phyloP scores from a whole-genome alignment of 257 asterid genomes.

The Solanum raphanifolium region DNA sequence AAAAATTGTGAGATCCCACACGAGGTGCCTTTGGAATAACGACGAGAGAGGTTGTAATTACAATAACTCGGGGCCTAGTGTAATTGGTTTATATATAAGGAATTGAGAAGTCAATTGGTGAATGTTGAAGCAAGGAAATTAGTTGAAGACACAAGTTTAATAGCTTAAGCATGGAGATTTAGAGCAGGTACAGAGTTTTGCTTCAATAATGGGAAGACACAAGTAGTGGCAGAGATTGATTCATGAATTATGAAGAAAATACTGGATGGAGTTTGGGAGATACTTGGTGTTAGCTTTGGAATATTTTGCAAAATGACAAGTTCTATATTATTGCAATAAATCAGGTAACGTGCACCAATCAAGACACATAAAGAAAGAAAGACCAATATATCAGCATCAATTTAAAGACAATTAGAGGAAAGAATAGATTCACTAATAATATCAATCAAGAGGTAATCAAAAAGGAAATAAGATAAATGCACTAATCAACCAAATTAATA shows the following conservation, averaged over 20 bases:
- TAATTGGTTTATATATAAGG: background rate
- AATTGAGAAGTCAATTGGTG: background rate
- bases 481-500: too few relatives aligned
- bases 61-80: background rate
- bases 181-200: too few relatives aligned
- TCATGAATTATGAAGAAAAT: background rate
- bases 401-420: too few relatives aligned
- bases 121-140: background rate
- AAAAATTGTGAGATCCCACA: background rate
- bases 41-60: background rate
- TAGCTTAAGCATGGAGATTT: background rate
- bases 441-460: too few relatives aligned
- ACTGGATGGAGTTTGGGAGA: background rate
- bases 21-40: background rate
- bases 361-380: too few relatives aligned
- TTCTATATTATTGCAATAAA: too few relatives aligned
- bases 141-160: background rate
- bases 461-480: background rate
- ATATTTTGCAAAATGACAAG: background rate
- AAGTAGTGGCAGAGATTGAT: background rate
- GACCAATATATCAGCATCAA: too few relatives aligned
- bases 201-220: background rate
- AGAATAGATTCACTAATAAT: background rate
- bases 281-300: background rate
- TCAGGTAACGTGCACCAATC: too few relatives aligned